A percentile compares a stretch with the other conserved stretches of the same genome.
These are phyloP conservation scores for Trichoderma guizhouense DNA, from an alignment of 2,329 filamentous ascomycete genomes.

Conservation along the genomic window DNA sequence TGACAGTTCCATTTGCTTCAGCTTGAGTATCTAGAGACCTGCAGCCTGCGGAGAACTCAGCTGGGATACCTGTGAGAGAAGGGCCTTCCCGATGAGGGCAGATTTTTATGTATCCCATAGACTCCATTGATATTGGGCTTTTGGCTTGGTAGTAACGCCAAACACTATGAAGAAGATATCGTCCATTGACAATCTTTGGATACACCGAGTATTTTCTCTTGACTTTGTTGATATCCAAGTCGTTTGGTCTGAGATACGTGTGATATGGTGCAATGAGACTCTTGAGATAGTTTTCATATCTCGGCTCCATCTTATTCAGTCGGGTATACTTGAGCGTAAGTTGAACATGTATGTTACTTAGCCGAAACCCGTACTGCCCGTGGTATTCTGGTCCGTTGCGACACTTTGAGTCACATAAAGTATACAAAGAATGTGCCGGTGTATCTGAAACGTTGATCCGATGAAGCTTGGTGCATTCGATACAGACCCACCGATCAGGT, in stretches of 20 bases:
- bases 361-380: background rate
- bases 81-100: background rate
- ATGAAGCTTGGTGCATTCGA: background rate
- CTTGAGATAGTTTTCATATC: slow-evolving; percentile 2
- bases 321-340: slow-evolving; percentile 10
- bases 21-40: background rate
- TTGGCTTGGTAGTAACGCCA: background rate
- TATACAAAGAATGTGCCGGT: background rate
- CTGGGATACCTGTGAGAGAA: background rate
- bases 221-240: background rate
- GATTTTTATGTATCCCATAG: background rate
- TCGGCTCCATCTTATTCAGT: background rate
- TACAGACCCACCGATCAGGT: background rate
- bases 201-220: background rate
- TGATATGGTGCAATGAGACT: background rate
- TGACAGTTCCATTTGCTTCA: background rate
- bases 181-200: slow-evolving; percentile 19
- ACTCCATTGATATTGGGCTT: background rate
- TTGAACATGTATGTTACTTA: slow-evolving; percentile 1
- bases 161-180: slow-evolving; percentile 14
- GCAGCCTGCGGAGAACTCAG: background rate
- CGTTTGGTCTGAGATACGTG: too few relatives aligned
- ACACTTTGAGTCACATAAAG: background rate
- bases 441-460: background rate
- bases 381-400: background rate